Evolutionary conservation across 2,329 filamentous ascomycete genomes (phyloP), one percentile per base, ranked within the genome.

Genomic region (Chalaropsis thielavioides): DNA sequence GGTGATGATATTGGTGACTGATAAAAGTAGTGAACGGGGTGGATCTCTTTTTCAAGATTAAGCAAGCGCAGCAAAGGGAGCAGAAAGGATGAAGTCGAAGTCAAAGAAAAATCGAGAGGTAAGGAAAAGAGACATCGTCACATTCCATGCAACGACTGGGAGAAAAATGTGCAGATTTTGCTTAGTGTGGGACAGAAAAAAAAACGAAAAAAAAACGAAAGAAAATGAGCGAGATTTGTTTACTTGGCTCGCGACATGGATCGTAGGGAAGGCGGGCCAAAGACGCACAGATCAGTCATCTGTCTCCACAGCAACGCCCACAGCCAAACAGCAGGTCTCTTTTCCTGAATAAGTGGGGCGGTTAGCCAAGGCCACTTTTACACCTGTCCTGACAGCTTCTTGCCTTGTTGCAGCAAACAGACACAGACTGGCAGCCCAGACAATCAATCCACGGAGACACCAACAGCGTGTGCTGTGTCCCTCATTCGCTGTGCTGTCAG

Each of bases 241-340:
- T 62, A 62, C 60, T 62, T 62, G 15, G 24, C 44, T 43, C 40
- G 41, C 22, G 60, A 62, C 60, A 41, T 62, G 60, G 44, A 35
- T n/a, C 51, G 8, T 8, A 35, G n/a, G 51, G 51, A 58, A 58
- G 13, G 24, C 24, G 24, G 27, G 7, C 13, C 3, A 35, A n/a
- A 4, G 27, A 31, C 27, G 24, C 17, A n/a, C n/a, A n/a, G 24
- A 58, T 13, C 24, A 35, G 2, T 31, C 27, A 43, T 46, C 17
- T 40, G 60, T 65, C 60, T 62, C 64, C 27, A 65, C 49, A 27
- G 64, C 64, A 65, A 65, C 64, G 64, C 22, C 31, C n/a, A 24
- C 31, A 27, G n/a, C 44, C 17, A 8, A 11, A 46, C n/a, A 35
- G n/a, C 38, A 22, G 56, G 56, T 19, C 19, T 40, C 56, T 31